phyloP scores from a whole-genome alignment of 1,284 basidiomycete species.

The Malassezia yamatoensis region DNA sequence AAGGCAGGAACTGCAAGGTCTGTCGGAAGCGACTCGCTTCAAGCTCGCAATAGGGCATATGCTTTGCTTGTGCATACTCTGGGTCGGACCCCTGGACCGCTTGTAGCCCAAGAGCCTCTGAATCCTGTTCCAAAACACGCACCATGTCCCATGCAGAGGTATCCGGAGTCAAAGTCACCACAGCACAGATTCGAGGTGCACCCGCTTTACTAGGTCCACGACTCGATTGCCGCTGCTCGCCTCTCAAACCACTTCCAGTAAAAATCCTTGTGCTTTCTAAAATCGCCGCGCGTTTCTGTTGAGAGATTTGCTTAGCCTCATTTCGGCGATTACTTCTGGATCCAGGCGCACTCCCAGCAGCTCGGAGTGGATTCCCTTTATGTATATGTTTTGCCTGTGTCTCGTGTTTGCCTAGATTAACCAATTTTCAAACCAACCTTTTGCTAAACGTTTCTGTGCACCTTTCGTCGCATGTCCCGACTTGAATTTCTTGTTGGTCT shows the following conservation, averaged over 20 bases:
- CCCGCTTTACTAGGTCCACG: conserved; percentile 52
- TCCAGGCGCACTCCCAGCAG: conserved; percentile 28
- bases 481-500: conserved; percentile 45
- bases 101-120: conserved; percentile 54
- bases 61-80: conserved; percentile 21
- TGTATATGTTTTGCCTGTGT: conserved; percentile 15
- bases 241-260: conserved; percentile 8
- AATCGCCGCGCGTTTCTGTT: conserved; percentile 37
- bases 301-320: conserved; percentile 36
- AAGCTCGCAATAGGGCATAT: conserved; percentile 28
- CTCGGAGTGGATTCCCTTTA: conserved; percentile 27
- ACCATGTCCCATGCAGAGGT: conserved; percentile 56
- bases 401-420: conserved; percentile 10
- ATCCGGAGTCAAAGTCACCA: conserved; percentile 66
- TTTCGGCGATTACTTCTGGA: conserved; percentile 35
- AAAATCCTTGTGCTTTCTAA: conserved; percentile 38
- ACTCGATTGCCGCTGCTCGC: conserved; percentile 4
- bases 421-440: conserved; percentile 16
- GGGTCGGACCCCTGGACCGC: conserved; percentile 29
- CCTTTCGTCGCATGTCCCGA: conserved; percentile 43
- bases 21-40: conserved; percentile 74
- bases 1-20: conserved; percentile 69
- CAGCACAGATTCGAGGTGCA: conserved; percentile 66
- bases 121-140: conserved; percentile 57
- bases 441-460: conserved; percentile 28